Conservation (phyloP, 2,329 filamentous ascomycete species). For the Pseudogymnoascus sp. region DNA sequence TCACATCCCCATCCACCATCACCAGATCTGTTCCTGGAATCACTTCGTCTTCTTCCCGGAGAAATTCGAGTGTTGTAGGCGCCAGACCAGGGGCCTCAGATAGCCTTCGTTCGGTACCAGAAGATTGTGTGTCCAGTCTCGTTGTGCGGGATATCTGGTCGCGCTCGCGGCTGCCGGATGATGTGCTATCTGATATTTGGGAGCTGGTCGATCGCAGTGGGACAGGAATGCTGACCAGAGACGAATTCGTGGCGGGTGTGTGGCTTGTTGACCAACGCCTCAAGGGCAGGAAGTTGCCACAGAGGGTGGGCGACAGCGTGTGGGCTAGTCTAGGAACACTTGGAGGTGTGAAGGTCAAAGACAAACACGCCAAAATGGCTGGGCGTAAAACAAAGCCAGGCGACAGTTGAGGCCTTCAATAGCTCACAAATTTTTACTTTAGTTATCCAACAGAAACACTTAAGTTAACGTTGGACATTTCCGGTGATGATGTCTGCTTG, state of each 20-base stretch:
- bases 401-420: not conserved
- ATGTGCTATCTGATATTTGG: slow-evolving; percentile 71
- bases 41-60: not conserved
- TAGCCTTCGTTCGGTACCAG: slow-evolving; percentile 22
- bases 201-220: slow-evolving; percentile 58
- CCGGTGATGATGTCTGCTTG: not conserved
- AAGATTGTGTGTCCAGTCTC: slow-evolving; percentile 55
- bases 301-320: slow-evolving; percentile 63
- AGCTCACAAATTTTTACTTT: not conserved
- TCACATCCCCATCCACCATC: slow-evolving; percentile 18
- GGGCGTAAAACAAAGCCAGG: slow-evolving; percentile 1
- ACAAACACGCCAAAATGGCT: not conserved
- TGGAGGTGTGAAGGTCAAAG: slow-evolving; percentile 29
- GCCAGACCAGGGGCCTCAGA: slow-evolving; percentile 12
- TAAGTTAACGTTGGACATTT: not conserved
- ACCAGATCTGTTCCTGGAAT: not conserved
- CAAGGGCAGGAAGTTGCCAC: slow-evolving; percentile 70
- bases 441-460: not conserved
- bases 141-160: slow-evolving; percentile 70
- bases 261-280: slow-evolving; percentile 77
- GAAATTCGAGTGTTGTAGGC: not conserved
- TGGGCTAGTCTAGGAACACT: slow-evolving; percentile 59
- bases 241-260: slow-evolving; percentile 75
- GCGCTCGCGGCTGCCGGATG: slow-evolving; percentile 57
- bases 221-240: slow-evolving; percentile 51